Evolutionary conservation across 306 rosid species (phyloP).

Genomic region (Rosa chinensis): DNA sequence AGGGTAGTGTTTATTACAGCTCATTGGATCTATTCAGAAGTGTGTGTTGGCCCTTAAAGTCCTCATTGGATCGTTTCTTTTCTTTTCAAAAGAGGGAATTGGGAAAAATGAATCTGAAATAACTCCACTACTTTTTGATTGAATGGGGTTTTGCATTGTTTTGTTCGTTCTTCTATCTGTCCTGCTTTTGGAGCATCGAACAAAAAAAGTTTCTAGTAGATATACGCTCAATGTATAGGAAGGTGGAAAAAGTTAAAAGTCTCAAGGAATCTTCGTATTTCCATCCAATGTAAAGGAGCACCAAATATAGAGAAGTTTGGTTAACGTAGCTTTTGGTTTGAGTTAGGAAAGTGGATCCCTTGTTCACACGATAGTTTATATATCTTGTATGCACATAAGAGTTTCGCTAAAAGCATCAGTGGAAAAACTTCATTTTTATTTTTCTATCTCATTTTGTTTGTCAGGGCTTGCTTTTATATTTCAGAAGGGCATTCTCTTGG

Average conservation of each 20-base stretch:
- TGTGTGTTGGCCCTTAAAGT: background rate
- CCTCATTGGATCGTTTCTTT: background rate
- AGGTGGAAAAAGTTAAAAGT: background rate
- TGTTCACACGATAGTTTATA: background rate
- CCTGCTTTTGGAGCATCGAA: background rate
- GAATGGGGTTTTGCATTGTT: background rate
- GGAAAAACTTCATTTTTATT: background rate
- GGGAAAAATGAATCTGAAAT: background rate
- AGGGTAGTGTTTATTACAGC: background rate
- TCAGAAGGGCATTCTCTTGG: slow-evolving; percentile 45
- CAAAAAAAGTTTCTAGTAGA: background rate
- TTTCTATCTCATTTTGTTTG: slow-evolving; percentile 15
- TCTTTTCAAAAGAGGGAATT: background rate
- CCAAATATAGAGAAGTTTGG: background rate
- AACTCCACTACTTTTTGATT: background rate
- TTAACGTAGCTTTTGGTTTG: background rate
- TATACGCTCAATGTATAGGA: background rate
- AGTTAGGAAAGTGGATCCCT: too few relatives aligned
- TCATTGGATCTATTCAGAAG: background rate
- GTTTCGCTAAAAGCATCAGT: background rate
- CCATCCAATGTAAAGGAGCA: background rate
- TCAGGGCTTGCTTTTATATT: slow-evolving; percentile 66
- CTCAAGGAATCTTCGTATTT: background rate
- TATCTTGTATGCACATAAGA: background rate
- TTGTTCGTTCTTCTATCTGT: background rate